Conservation (phyloP, 1,139 yeast genomes). For the Schwanniomyces etchellsii region DNA sequence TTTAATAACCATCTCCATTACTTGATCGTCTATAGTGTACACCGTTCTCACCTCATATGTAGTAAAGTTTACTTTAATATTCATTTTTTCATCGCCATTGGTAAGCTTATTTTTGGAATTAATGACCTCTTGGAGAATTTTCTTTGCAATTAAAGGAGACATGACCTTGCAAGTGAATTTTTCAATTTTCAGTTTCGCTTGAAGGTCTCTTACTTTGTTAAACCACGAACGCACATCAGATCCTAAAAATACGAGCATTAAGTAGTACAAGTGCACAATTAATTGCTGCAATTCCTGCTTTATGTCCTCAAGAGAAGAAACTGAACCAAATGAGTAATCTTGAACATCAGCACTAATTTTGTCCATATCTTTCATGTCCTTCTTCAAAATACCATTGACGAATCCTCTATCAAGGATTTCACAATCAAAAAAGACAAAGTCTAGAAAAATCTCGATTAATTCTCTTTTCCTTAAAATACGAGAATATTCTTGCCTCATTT, state of each 20-base stretch:
- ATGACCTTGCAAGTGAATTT: conserved; percentile 54
- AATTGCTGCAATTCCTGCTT: conserved; percentile 28
- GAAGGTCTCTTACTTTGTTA: conserved; percentile 53
- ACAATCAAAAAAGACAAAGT: conserved; percentile 46
- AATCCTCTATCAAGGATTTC: conserved; percentile 31
- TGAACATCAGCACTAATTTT: conserved; percentile 10
- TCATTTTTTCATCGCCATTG: conserved; percentile 46
- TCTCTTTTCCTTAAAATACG: conserved; percentile 47
- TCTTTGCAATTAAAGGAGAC: conserved; percentile 58
- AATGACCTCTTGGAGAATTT: conserved; percentile 55
- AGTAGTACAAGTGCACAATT: conserved; percentile 52
- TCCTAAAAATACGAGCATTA: conserved; percentile 55
- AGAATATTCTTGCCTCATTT: conserved; percentile 57
- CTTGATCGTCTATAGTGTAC: conserved; percentile 83
- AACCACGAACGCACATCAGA: conserved; percentile 72
- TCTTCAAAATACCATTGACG: conserved; percentile 12
- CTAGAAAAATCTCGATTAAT: conserved; percentile 41
- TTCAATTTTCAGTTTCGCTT: conserved; percentile 53
- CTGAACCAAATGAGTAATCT: conserved; percentile 14
- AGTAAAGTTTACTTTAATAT: conserved; percentile 54
- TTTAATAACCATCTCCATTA: conserved; percentile 70
- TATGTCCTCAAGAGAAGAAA: conserved; percentile 14
- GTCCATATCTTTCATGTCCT: conserved; percentile 9
- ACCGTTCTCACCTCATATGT: conserved; percentile 68
- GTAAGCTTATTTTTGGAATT: conserved; percentile 28